phyloP scores from a whole-genome alignment of 192 early-diverging fungal species.

The Rhizophagus prolifer region DNA sequence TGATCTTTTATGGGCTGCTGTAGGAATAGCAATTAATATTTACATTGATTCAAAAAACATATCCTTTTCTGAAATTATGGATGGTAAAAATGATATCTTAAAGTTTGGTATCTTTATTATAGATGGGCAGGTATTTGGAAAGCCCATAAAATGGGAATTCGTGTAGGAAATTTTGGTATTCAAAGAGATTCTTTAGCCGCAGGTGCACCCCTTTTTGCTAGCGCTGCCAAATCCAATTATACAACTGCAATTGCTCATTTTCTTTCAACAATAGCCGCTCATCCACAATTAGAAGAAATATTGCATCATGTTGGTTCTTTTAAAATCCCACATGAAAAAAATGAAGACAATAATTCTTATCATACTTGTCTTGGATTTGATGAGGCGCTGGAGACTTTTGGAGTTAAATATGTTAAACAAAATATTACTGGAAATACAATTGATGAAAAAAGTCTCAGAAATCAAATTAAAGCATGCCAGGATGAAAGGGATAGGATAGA shows the following conservation, averaged over 20 bases:
- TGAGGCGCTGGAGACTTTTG: no score
- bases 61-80: background rate
- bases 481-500: background rate
- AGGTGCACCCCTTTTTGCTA: background rate
- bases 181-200: background rate
- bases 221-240: background rate
- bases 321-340: no score
- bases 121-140: background rate
- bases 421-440: background rate
- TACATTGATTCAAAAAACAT: background rate
- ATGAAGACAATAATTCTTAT: no score
- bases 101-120: slow-evolving; percentile 14
- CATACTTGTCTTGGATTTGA: no score
- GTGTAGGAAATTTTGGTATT: background rate
- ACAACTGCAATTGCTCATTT: no score
- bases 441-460: background rate
- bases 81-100: background rate
- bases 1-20: slow-evolving; percentile 2
- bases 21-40: slow-evolving; percentile 12
- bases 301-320: no score
- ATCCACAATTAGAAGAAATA: no score
- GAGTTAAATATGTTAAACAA: no score
- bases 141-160: background rate
- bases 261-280: no score
- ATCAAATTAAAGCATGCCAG: background rate